These are phyloP conservation scores for Pleurotus pulmonarius DNA, from an alignment of 768 basidiomycete genomes.

Conservation along the genomic window DNA sequence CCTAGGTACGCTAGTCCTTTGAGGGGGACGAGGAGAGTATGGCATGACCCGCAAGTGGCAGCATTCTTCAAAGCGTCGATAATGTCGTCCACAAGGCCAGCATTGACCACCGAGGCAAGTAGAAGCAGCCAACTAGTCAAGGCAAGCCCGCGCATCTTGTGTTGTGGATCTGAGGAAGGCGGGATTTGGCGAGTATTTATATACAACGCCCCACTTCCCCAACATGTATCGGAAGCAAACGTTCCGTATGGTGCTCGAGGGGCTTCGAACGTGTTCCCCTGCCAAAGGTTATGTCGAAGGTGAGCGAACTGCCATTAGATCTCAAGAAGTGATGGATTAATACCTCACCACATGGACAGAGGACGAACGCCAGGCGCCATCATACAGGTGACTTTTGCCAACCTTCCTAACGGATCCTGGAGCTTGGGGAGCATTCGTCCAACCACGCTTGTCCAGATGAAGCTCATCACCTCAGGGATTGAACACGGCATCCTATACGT, in stretches of 20 bases:
- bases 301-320: conserved; percentile 1
- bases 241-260: background rate
- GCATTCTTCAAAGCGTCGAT: conserved; percentile 40
- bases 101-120: conserved; percentile 14
- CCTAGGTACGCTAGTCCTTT: conserved; percentile 44
- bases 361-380: background rate
- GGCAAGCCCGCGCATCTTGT: conserved; percentile 2
- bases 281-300: background rate
- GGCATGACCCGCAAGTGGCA: conserved; percentile 48
- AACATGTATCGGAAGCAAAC: background rate
- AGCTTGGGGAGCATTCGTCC: background rate
- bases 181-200: background rate
- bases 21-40: conserved; percentile 44
- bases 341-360: background rate
- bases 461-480: background rate
- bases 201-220: background rate
- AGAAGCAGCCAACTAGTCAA: conserved; percentile 3
- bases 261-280: conserved; percentile 1
- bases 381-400: conserved; percentile 1
- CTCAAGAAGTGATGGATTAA: conserved; percentile 1
- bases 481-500: background rate
- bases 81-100: conserved; percentile 35
- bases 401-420: conserved; percentile 1
- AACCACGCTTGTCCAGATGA: background rate
- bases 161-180: background rate